phyloP scores from a whole-genome alignment of 2,329 filamentous ascomycete species.

The Sarocladium oryzae region DNA sequence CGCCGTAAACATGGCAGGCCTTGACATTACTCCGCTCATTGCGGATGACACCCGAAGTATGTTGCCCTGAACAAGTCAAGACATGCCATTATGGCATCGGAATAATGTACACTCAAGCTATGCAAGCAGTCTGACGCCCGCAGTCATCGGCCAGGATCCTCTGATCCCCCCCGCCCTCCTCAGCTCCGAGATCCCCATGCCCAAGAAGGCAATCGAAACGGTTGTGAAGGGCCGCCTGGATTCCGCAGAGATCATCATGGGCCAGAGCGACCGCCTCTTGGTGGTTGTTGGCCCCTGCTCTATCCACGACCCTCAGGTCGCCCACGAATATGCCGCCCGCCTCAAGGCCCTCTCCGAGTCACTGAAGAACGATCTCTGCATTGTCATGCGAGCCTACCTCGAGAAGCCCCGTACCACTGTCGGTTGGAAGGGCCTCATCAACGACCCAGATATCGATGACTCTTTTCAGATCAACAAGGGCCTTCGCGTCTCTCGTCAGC shows the following conservation, averaged over 20 bases:
- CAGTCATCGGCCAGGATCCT: slow-evolving; percentile 91
- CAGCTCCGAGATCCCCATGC: slow-evolving; percentile 74
- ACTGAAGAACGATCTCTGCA: slow-evolving; percentile 75
- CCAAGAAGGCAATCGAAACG: slow-evolving; percentile 55
- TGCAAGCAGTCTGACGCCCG: neutral
- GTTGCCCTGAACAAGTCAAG: slow-evolving; percentile 18
- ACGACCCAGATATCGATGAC: slow-evolving; percentile 96
- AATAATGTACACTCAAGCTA: neutral
- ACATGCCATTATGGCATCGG: neutral
- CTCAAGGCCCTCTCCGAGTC: slow-evolving; percentile 72
- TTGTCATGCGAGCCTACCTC: slow-evolving; percentile 98
- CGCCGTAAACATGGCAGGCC: slow-evolving; percentile 24
- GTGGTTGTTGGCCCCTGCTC: slow-evolving; percentile 96
- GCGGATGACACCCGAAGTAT: slow-evolving; percentile 33
- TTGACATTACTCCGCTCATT: slow-evolving; percentile 25
- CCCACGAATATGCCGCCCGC: slow-evolving; percentile 79
- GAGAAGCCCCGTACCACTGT: slow-evolving; percentile 98
- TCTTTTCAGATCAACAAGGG: slow-evolving; percentile 99
- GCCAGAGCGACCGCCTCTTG: slow-evolving; percentile 77
- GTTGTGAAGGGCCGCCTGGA: slow-evolving; percentile 65
- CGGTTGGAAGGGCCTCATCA: slow-evolving; percentile 98
- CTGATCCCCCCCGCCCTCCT: slow-evolving; percentile 85
- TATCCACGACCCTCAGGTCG: slow-evolving; percentile 85
- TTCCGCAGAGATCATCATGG: slow-evolving; percentile 68
- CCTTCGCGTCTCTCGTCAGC: slow-evolving; percentile 79